Conservation (phyloP, 805 yeast species). For the Teunomyces kruisii region DNA sequence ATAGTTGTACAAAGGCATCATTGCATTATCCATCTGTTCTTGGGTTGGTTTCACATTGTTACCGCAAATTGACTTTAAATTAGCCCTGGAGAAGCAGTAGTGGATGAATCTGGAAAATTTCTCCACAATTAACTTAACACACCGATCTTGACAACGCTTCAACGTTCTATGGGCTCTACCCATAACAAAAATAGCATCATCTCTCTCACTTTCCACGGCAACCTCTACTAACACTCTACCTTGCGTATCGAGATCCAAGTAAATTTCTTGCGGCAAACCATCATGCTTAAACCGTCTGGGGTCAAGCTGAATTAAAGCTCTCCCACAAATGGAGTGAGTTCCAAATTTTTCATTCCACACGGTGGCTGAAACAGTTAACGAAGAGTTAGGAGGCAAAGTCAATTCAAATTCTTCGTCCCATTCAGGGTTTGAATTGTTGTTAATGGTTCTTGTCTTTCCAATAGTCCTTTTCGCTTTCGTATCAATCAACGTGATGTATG, state of each 20-base stretch:
- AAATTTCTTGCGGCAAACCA: slow-evolving; percentile 62
- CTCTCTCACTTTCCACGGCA: slow-evolving; percentile 75
- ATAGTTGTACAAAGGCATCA: slow-evolving; percentile 73
- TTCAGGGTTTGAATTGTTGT: slow-evolving; percentile 63
- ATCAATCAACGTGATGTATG: slow-evolving; percentile 65
- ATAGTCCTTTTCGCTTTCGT: slow-evolving; percentile 52
- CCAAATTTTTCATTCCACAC: slow-evolving; percentile 68
- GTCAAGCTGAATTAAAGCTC: slow-evolving; percentile 58
- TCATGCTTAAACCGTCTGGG: slow-evolving; percentile 63
- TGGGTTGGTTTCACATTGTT: slow-evolving; percentile 38
- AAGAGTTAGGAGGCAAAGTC: slow-evolving; percentile 36
- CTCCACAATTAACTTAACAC: slow-evolving; percentile 67
- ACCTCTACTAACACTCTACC: slow-evolving; percentile 69
- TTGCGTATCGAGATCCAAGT: slow-evolving; percentile 60
- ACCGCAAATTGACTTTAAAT: slow-evolving; percentile 58
- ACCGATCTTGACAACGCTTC: slow-evolving; percentile 61
- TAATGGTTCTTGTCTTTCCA: slow-evolving; percentile 67
- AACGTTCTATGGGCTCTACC: slow-evolving; percentile 73
- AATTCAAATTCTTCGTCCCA: slow-evolving; percentile 88
- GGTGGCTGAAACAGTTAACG: slow-evolving; percentile 53
- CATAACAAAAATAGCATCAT: slow-evolving; percentile 77
- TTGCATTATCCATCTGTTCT: slow-evolving; percentile 58
- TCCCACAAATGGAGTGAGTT: slow-evolving; percentile 65
- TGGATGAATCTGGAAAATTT: slow-evolving; percentile 67
- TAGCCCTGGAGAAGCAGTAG: slow-evolving; percentile 54